Conservation (phyloP, 163 green algal species). For the Prototheca cutis region DNA sequence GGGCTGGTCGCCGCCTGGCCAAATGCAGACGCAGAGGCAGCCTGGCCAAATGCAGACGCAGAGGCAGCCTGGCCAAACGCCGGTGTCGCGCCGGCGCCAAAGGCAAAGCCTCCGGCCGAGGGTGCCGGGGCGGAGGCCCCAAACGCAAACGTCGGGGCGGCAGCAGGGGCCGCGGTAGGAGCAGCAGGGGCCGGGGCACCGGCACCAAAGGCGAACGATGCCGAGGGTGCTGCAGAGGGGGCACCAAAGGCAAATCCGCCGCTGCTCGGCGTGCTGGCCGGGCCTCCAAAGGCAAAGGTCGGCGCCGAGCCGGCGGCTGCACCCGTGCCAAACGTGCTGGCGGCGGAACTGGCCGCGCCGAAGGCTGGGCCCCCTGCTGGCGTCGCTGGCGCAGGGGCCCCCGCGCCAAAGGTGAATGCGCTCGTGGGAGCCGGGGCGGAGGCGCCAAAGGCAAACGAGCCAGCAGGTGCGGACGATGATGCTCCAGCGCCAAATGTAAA, state of each 20-base stretch:
- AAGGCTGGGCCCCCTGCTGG: no score
- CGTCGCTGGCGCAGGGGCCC: no score
- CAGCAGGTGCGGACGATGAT: no score
- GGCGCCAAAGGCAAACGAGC: constrained; percentile 5
- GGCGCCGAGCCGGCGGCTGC: background rate
- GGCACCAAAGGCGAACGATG: background rate
- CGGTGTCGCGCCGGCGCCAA: constrained; percentile 1
- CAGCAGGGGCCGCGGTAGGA: background rate
- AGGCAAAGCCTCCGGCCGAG: background rate
- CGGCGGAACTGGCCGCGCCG: constrained; percentile 3
- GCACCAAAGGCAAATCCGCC: constrained; percentile 3
- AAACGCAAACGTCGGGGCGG: constrained; percentile 7
- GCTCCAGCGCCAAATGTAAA: no score
- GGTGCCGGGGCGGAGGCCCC: background rate
- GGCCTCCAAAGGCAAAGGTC: background rate
- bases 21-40: background rate
- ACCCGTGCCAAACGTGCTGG: background rate
- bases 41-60: background rate
- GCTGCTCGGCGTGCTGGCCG: background rate
- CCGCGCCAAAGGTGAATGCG: constrained; percentile 10
- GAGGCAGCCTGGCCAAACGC: background rate
- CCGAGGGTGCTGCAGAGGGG: background rate
- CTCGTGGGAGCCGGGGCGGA: background rate
- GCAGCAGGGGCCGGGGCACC: background rate
- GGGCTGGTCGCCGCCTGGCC: background rate